Evolutionary conservation across 2,329 filamentous ascomycete species (phyloP), one percentile per base, ranked within the genome.

Genomic region (Aspergillus arachidicola): DNA sequence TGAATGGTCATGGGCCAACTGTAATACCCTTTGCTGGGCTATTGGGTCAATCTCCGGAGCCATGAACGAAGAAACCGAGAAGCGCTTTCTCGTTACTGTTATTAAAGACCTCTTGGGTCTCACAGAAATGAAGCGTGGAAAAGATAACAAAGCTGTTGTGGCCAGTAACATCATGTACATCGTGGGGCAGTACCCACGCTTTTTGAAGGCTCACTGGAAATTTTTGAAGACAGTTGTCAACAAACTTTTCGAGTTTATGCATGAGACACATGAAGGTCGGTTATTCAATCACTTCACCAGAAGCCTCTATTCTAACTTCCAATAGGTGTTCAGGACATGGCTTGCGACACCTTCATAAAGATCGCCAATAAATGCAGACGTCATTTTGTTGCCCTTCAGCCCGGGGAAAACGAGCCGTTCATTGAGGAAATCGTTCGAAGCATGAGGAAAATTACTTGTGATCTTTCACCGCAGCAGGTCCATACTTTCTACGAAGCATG

Each of bases 131-230:
- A 99, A 99, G 84, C 92, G 96, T 59, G 95, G 95, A 66, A 99
- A 99, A 75, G 95, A 99, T 83, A 99, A 99, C 86, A 99, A 99
- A 79, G 95, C 95, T 14, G 95, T 99, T 11, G 95, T 99, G 46
- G 95, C 95, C 67, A 97, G 93, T 81, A 99, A 99, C 82, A 99
- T 99, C 75, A 99, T 99, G 95, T 99, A 99, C 78, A 99, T 99
- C 81, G 95, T 99, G 65, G 95, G 95, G 63, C 95, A 99, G 76
- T 99, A 99, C 76, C 95, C 95, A 43, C 92, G 95, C 23, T 99
- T 99, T 82, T 83, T 99, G 72, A 99, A 99, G 83, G 95, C 95
- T 1, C 95, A 99, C 79, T 99, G 95, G 95, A 99, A 99, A 79
- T 99, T 99, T 82, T 84, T 99, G 61, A 99, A 99, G 88, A 99